Evolutionary conservation across 2,329 filamentous ascomycete genomes (phyloP).

Genomic region (Arthrobotrys pseudoclavata): DNA sequence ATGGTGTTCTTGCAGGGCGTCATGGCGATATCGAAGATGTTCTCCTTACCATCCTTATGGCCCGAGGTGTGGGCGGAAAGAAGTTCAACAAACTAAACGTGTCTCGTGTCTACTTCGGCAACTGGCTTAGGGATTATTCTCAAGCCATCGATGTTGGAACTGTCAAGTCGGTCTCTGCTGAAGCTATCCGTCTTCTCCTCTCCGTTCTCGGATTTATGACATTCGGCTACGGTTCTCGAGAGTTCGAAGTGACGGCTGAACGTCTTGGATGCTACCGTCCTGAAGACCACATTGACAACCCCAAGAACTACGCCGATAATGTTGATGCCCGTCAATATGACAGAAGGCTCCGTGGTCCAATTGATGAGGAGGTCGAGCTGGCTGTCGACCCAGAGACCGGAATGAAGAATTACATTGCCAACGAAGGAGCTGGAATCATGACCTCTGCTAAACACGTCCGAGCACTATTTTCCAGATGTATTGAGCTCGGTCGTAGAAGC

Average conservation of each 20-base stretch:
- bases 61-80: slow-evolving; percentile 75
- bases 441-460: slow-evolving; percentile 84
- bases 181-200: slow-evolving; percentile 89
- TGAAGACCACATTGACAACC: slow-evolving; percentile 84
- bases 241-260: slow-evolving; percentile 86
- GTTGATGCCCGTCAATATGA: slow-evolving; percentile 87
- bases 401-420: slow-evolving; percentile 95
- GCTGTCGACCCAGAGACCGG: slow-evolving; percentile 80
- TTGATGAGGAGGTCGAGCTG: slow-evolving; percentile 84
- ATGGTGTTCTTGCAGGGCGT: slow-evolving; percentile 69
- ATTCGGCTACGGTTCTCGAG: slow-evolving; percentile 84
- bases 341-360: slow-evolving; percentile 80
- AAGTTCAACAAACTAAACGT: slow-evolving; percentile 91
- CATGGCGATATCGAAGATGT: slow-evolving; percentile 95
- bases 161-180: slow-evolving; percentile 88
- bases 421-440: slow-evolving; percentile 81
- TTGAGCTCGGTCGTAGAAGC: slow-evolving; percentile 80
- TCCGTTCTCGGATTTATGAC: slow-evolving; percentile 91
- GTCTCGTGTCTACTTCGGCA: slow-evolving; percentile 93
- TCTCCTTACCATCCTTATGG: slow-evolving; percentile 78
- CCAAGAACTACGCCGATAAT: slow-evolving; percentile 89
- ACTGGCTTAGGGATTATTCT: slow-evolving; percentile 94
- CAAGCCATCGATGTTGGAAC: slow-evolving; percentile 95
- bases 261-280: slow-evolving; percentile 84
- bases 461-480: slow-evolving; percentile 78